phyloP scores from a whole-genome alignment of 2,329 filamentous ascomycete genomes.

The Alternaria solani region DNA sequence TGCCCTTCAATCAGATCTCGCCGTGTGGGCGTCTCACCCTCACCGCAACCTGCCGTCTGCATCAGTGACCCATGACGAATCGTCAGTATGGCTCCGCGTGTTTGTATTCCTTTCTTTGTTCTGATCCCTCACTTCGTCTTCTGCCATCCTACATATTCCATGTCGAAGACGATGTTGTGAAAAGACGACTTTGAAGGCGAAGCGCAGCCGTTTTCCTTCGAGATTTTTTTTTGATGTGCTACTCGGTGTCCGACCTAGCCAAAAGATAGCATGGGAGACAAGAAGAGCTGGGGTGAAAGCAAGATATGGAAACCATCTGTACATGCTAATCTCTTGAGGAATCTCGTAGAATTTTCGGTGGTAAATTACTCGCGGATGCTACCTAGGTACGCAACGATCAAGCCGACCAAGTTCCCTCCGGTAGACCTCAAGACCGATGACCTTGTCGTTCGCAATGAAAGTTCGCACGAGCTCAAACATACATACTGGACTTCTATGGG shows the following conservation, averaged over 20 bases:
- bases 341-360: not conserved
- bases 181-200: not conserved
- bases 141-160: not conserved
- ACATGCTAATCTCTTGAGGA: not conserved
- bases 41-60: too few species aligned
- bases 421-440: not conserved
- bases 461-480: not conserved
- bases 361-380: not conserved
- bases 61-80: too few species aligned
- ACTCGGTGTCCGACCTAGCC: not conserved
- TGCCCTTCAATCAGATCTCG: too few species aligned
- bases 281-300: not conserved
- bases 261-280: not conserved
- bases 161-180: not conserved
- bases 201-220: not conserved
- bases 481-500: not conserved
- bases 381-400: not conserved
- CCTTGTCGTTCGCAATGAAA: not conserved
- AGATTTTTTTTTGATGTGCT: not conserved
- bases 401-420: not conserved
- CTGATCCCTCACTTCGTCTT: not conserved
- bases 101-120: not conserved
- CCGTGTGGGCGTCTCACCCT: too few species aligned
- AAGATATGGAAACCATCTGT: not conserved
- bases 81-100: not conserved